Conservation (phyloP, 495 filamentous ascomycete species). For the Lophiostoma macrostomum region DNA sequence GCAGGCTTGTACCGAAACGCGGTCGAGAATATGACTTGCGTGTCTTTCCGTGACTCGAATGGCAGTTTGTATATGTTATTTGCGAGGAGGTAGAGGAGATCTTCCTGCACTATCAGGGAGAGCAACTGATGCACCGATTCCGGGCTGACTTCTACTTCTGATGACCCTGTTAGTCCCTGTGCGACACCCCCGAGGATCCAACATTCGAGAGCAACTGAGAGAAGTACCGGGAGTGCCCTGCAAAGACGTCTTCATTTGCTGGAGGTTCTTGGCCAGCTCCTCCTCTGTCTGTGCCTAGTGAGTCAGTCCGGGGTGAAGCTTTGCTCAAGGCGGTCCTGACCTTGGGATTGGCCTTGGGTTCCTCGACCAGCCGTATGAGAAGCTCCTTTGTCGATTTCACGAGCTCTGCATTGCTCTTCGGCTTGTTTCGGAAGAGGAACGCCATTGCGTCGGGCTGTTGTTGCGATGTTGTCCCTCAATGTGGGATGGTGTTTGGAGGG, state of each 20-base stretch:
- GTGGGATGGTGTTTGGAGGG: constrained; percentile 6
- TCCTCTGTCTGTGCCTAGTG: constrained; percentile 37
- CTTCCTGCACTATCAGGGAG: constrained; percentile 76
- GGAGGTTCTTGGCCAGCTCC: constrained; percentile 42
- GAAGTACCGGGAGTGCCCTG: constrained; percentile 42
- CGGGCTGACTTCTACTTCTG: constrained; percentile 80
- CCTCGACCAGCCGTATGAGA: constrained; percentile 44
- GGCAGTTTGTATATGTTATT: constrained; percentile 74
- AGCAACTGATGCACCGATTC: constrained; percentile 82
- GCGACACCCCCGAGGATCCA: no score
- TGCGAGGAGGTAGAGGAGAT: constrained; percentile 79
- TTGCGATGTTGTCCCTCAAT: neutral
- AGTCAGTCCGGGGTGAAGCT: constrained; percentile 9
- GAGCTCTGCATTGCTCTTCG: constrained; percentile 57
- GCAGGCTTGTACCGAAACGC: constrained; percentile 77
- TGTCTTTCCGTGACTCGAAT: constrained; percentile 91
- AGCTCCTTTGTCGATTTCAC: constrained; percentile 58
- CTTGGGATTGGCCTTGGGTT: constrained; percentile 39
- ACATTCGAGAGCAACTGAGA: neutral
- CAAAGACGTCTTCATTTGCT: constrained; percentile 43
- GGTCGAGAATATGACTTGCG: constrained; percentile 85
- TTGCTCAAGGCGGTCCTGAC: constrained; percentile 24
- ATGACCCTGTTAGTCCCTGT: constrained; percentile 17
- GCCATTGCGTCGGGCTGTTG: constrained; percentile 57
- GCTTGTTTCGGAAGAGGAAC: constrained; percentile 77